Conservation (phyloP, 75 land plant species). For the Adiantum capillusveneris region DNA sequence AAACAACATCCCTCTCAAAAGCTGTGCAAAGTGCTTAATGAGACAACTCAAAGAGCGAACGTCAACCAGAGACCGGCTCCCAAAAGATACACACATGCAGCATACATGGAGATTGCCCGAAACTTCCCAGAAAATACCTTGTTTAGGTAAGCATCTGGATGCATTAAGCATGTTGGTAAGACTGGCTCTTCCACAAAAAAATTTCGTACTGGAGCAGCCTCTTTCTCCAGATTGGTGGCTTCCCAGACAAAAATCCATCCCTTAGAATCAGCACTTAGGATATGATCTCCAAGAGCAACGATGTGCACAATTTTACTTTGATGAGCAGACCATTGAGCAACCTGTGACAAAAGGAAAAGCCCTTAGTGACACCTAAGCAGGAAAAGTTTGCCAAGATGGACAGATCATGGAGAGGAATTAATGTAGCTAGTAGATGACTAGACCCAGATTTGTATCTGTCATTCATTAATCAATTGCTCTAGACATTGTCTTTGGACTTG, state of each 20-base stretch:
- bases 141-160: constrained; percentile 96
- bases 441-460: too few species aligned
- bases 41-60: background rate
- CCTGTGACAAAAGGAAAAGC: too few species aligned
- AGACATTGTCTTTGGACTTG: too few species aligned
- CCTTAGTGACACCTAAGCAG: too few species aligned
- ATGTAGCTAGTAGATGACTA: too few species aligned
- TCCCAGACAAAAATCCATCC: constrained; percentile 76
- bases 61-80: background rate
- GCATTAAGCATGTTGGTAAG: constrained; percentile 79
- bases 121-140: constrained; percentile 37
- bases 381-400: too few species aligned
- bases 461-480: too few species aligned
- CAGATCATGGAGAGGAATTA: too few species aligned
- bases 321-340: constrained; percentile 81
- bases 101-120: background rate
- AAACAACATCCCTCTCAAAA: too few species aligned
- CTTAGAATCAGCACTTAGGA: constrained; percentile 58
- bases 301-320: constrained; percentile 48
- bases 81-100: background rate
- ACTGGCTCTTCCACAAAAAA: constrained; percentile 48
- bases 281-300: constrained; percentile 65
- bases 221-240: constrained; percentile 31
- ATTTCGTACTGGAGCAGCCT: constrained; percentile 46
- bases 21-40: too few species aligned